Percentiles rank a stretch among this genome's conserved stretches.
Evolutionary conservation across 2,329 filamentous ascomycete genomes (phyloP).

Genomic region (Aspergillus sp.): DNA sequence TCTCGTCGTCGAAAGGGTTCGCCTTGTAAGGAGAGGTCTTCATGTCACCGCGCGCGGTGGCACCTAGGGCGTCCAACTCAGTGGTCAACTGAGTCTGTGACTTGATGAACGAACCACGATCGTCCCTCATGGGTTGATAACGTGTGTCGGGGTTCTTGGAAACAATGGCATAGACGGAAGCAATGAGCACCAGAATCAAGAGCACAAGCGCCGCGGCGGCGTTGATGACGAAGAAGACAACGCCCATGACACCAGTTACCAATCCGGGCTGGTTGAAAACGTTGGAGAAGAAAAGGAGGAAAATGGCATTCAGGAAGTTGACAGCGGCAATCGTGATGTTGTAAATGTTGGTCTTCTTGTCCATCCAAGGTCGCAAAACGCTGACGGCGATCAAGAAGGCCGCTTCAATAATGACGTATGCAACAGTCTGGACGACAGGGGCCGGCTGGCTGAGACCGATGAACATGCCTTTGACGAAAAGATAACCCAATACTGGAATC

Average conservation of each 20-base stretch:
- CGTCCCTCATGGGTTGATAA: conserved; percentile 96
- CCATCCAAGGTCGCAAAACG: conserved; percentile 93
- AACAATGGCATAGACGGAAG: conserved; percentile 77
- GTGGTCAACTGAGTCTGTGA: conserved; percentile 85
- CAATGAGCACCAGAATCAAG: conserved; percentile 78
- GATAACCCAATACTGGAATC: conserved; percentile 76
- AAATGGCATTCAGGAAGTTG: conserved; percentile 90
- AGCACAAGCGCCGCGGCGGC: conserved; percentile 81
- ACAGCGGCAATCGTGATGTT: conserved; percentile 89
- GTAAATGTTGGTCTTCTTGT: conserved; percentile 96
- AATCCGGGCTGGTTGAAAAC: conserved; percentile 83
- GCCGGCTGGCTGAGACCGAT: conserved; percentile 77
- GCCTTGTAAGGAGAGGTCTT: conserved; percentile 65
- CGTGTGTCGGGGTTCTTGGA: conserved; percentile 93
- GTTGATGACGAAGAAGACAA: conserved; percentile 87
- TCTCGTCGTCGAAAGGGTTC: conserved; percentile 71
- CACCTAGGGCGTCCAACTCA: conserved; percentile 86
- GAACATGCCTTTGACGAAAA: conserved; percentile 86
- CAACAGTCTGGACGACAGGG: conserved; percentile 76
- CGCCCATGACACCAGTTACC: conserved; percentile 85
- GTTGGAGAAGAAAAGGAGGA: conserved; percentile 84
- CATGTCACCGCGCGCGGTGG: conserved; percentile 80
- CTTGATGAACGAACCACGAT: conserved; percentile 97
- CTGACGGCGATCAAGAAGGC: conserved; percentile 75
- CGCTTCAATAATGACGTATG: conserved; percentile 81